Conservation (phyloP, 2,329 filamentous ascomycete species). For the Neofusicoccum sp. region DNA sequence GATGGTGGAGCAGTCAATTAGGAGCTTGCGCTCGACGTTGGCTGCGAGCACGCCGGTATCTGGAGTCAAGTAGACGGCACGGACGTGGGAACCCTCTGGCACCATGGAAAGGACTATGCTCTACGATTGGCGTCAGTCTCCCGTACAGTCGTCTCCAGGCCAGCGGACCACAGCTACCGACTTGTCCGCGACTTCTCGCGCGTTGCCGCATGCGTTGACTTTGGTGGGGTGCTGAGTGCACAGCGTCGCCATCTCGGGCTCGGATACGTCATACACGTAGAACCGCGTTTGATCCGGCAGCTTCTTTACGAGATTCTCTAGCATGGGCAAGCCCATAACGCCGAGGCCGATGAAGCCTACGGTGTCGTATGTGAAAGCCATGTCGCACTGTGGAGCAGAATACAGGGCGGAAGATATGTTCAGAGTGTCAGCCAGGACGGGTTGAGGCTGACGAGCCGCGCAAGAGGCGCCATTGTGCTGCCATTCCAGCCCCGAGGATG, state of each 20-base stretch:
- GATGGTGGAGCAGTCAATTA: slow-evolving; percentile 58
- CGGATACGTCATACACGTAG: slow-evolving; percentile 51
- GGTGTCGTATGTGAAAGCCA: slow-evolving; percentile 18
- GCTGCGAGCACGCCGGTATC: slow-evolving; percentile 44
- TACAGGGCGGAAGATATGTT: not conserved
- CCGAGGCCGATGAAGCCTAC: slow-evolving; percentile 56
- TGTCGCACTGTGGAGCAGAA: not conserved
- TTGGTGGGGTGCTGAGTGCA: slow-evolving; percentile 34
- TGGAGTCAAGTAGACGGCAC: slow-evolving; percentile 50
- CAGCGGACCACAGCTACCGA: slow-evolving; percentile 39
- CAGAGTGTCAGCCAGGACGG: not conserved
- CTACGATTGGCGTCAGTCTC: slow-evolving; percentile 26
- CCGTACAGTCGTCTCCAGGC: not conserved
- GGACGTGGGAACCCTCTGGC: slow-evolving; percentile 53
- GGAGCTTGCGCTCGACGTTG: slow-evolving; percentile 45
- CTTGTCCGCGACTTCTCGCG: slow-evolving; percentile 51
- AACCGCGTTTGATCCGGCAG: slow-evolving; percentile 43
- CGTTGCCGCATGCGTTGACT: slow-evolving; percentile 41
- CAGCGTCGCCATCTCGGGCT: slow-evolving; percentile 43
- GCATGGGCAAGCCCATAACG: slow-evolving; percentile 57
- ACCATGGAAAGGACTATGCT: slow-evolving; percentile 54
- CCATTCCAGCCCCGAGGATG: not conserved
- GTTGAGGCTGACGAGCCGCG: not conserved
- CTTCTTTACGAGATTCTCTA: slow-evolving; percentile 49
- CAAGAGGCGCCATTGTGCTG: not conserved